A percentile compares a stretch with the other conserved stretches of the same genome.
Evolutionary conservation across 768 basidiomycete genomes (phyloP).

Genomic region (Chalciporus sphaerocephalus): DNA sequence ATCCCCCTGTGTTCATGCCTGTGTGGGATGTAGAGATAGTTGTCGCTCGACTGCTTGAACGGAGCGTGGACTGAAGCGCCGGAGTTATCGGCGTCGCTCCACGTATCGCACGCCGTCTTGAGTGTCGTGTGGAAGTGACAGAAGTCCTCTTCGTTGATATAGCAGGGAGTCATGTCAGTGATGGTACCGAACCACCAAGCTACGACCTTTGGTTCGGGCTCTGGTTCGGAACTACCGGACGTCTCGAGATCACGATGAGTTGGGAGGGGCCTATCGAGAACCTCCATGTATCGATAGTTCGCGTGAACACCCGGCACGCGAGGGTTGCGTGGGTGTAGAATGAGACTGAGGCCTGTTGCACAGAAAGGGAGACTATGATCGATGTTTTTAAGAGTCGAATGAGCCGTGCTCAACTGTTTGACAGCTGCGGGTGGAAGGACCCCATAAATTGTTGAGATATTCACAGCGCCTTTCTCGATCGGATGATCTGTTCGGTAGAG

Average conservation of each 20-base stretch:
- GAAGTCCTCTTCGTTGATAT: conserved; percentile 45
- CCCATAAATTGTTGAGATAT: conserved; percentile 18
- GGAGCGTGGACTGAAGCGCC: conserved; percentile 34
- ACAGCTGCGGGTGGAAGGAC: conserved; percentile 19
- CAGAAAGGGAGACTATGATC: conserved; percentile 14
- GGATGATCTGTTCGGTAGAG: conserved; percentile 6
- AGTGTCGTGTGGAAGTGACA: conserved; percentile 44
- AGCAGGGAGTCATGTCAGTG: conserved; percentile 48
- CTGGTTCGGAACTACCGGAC: not conserved
- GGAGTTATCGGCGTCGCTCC: conserved; percentile 24
- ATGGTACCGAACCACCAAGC: conserved; percentile 28
- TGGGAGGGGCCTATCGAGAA: conserved; percentile 10
- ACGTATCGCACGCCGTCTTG: conserved; percentile 40
- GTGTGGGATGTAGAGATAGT: conserved; percentile 52
- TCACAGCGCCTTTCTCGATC: conserved; percentile 22
- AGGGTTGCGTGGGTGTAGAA: conserved; percentile 24
- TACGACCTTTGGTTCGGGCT: conserved; percentile 10
- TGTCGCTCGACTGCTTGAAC: conserved; percentile 52
- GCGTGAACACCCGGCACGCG: conserved; percentile 18
- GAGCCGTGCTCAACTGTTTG: conserved; percentile 20
- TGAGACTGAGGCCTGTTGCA: conserved; percentile 17
- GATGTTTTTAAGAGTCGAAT: conserved; percentile 14
- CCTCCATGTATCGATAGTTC: conserved; percentile 28
- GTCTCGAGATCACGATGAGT: not conserved
- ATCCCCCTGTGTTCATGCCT: conserved; percentile 48